Conservation (phyloP, 2,329 filamentous ascomycete species). For the Colletotrichum sp. region DNA sequence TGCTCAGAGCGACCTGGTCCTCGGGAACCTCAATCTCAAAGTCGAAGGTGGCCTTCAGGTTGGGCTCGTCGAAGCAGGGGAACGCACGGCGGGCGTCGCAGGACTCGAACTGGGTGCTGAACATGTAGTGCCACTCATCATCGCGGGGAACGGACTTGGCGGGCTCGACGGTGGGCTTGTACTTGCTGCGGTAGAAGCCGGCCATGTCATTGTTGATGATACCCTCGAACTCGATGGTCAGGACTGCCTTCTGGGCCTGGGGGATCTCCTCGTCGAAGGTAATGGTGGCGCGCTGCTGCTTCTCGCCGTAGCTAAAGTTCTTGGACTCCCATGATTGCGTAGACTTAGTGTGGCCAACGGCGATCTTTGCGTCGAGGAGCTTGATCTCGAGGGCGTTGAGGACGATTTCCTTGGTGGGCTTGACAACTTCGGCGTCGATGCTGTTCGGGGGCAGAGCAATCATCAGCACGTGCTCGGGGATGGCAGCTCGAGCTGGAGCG, state of each 20-base stretch:
- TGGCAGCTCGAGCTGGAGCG: neutral
- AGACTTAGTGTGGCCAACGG: slow-evolving; percentile 61
- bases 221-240: slow-evolving; percentile 79
- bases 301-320: slow-evolving; percentile 79
- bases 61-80: slow-evolving; percentile 98
- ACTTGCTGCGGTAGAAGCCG: slow-evolving; percentile 93
- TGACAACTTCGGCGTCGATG: slow-evolving; percentile 77
- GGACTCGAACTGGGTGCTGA: slow-evolving; percentile 97
- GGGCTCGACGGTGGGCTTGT: slow-evolving; percentile 78
- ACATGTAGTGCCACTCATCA: slow-evolving; percentile 72
- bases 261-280: slow-evolving; percentile 76
- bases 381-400: slow-evolving; percentile 88
- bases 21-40: slow-evolving; percentile 90
- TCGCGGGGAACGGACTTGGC: slow-evolving; percentile 80
- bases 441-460: slow-evolving; percentile 37
- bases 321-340: slow-evolving; percentile 64
- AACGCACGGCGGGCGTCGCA: slow-evolving; percentile 95
- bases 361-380: slow-evolving; percentile 69
- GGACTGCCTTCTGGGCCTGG: slow-evolving; percentile 66
- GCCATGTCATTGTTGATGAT: slow-evolving; percentile 90
- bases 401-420: slow-evolving; percentile 76
- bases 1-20: slow-evolving; percentile 87
- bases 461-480: neutral
- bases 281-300: slow-evolving; percentile 83
- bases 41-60: slow-evolving; percentile 95